Evolutionary conservation across 805 yeast species (phyloP), one percentile per base, ranked within the genome.

Genomic region (Grigorovia transvaalensis): DNA sequence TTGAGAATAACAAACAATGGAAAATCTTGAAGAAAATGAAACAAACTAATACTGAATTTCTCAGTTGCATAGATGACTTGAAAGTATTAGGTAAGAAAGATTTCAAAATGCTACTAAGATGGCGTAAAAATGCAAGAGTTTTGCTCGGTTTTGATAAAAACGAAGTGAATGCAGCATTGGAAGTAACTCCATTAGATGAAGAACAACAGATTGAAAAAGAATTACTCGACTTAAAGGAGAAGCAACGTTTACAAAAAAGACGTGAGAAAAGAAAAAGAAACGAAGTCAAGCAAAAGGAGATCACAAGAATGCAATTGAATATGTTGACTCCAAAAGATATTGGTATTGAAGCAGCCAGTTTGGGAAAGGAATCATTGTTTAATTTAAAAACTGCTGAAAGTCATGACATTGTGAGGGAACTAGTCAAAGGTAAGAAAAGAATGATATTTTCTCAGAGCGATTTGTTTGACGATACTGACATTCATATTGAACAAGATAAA

Each of bases 31-130:
- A 77, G 54, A 86, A 82, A 65, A 71, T 90, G 70, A 85, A 82
- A 52, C 82, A 81, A 58, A 88, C 95, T 9, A 85, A 89, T 0
- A 73, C 76, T 0, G 98, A 91, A 65, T 76, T 93, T 49, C 66
- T 82, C 46, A 89, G 84, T 58, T 88, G 96, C 67, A 74, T 91
- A 60, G 86, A 85, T 64, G 99, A 93, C 77, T 77, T 93, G 66
- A 88, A 88, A 67, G 97, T 91, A 6, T 75, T 93, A 51, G 99
- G 99, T 59, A 88, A 81, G 68, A 91, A 89, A 62, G 99, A 93
- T 68, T 93, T 93, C 73, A 84, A 91, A 62, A 70, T 74, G 65
- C 77, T 93, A 50, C 73, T 93, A 54, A 86, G 80, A 68, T 93
- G 97, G 88, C 82, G 99, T 71, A 80, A 84, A 59, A 82, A 83